Evolutionary conservation across 345 rosid species (phyloP).

Genomic region (Eucalyptus pauciflora): DNA sequence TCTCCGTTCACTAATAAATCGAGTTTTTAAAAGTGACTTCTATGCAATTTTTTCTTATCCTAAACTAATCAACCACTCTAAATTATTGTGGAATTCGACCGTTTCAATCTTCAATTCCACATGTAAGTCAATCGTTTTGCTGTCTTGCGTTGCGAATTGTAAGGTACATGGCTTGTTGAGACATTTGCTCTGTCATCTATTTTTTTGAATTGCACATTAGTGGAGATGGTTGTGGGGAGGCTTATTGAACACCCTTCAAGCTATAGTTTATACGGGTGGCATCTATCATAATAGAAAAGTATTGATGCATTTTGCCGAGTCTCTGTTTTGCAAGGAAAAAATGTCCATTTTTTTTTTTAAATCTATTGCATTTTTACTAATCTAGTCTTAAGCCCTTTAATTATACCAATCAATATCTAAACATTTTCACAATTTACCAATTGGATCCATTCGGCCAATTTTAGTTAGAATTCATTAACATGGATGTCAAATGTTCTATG

Average conservation of each 20-base stretch:
- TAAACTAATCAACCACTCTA: background rate
- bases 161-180: background rate
- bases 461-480: rapidly evolving
- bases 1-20: background rate
- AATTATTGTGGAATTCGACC: background rate
- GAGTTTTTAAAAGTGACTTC: too few species aligned
- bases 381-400: too few species aligned
- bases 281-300: background rate
- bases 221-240: background rate
- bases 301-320: background rate
- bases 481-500: background rate
- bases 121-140: rapidly evolving
- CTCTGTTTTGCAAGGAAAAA: too few species aligned
- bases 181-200: background rate
- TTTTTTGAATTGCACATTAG: background rate
- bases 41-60: background rate
- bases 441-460: rapidly evolving
- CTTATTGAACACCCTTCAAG: background rate
- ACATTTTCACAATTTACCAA: too few species aligned
- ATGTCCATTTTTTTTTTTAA: too few species aligned
- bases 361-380: background rate
- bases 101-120: background rate
- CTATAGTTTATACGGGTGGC: background rate
- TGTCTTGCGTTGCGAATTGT: background rate
- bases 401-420: too few species aligned